Base-by-base conservation (phyloP, 306 rosid species). In the Abrus pulchellus region DNA sequence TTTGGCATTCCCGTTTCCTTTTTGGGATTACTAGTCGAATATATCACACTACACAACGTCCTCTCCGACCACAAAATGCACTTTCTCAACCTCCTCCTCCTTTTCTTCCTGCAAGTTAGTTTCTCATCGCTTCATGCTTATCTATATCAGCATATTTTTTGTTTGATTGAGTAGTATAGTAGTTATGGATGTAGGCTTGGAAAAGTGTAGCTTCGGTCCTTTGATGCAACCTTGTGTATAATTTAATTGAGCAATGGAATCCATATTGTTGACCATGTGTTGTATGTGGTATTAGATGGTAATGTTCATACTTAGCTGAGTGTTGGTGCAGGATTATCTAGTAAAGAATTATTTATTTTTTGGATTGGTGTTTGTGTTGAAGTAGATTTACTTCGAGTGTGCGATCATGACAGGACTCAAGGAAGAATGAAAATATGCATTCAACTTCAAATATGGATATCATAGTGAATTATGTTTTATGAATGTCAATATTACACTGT, bases 1-100 rank as follows among this genome's bases (percentile, higher is more conserved):
- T 95, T 30, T 93, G 99, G 99, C 87, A 80, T 80, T 90, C 97
- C 0, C 91, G 82, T 77, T 86, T 95, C 76, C 50, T 93, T 78
- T 78, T 89, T 71, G 94, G 90, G 49, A 80, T 93, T 38, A 83
- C 92, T 10, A 80, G 53, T 86, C 91, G 94, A 69, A 87, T 91
- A 29, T 87, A 93, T 44, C 86, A 84, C 63, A 74, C 77, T 65
- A 38, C 80, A 75, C 90, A 89, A 45, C 60, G 38, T 45, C 56
- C 89, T 40, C 29, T 75, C 30, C 78, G 20, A 66, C 59, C 52
- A 9, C 77, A 84, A 49, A 73, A 54, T 68, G 72, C 11, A 72
- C 72, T 75, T 49, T 60, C 74, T 12, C 87, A 55, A 28, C 63
- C 89, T 0, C 86, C 86, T 74, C 90, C 89, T 3, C 87, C 94